phyloP scores from a whole-genome alignment of 139 green algal genomes.

The Chlamydomonas schloesseri region DNA sequence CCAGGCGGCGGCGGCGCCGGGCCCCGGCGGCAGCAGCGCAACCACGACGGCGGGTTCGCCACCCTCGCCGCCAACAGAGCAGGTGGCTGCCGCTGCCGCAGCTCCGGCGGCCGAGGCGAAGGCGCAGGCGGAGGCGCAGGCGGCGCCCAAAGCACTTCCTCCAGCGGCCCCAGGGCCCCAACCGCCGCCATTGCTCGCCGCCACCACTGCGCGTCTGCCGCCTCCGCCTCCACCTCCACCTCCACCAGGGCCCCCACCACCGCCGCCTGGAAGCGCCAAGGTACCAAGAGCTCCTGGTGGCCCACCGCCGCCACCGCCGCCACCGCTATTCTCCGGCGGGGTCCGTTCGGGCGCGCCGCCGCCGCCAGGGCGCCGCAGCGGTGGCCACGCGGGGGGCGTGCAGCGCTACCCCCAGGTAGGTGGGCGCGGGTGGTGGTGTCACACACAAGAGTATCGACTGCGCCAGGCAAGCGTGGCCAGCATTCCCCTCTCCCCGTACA shows the following conservation, averaged over 20 bases:
- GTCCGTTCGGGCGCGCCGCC: neutral
- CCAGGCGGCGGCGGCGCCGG: too few species aligned
- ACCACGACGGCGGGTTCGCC: too few species aligned
- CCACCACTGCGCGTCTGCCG: neutral
- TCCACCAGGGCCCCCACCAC: too few species aligned
- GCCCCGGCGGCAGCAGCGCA: too few species aligned
- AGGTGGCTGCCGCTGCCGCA: too few species aligned
- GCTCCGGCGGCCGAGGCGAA: neutral
- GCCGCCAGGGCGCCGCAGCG: neutral
- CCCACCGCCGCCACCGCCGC: too few species aligned
- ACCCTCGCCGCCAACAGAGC: too few species aligned
- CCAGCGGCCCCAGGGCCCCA: neutral
- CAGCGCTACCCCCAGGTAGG: slow-evolving; percentile 17
- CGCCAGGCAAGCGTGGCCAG: too few species aligned
- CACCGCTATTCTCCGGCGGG: neutral
- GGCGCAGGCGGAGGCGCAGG: neutral
- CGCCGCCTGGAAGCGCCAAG: too few species aligned
- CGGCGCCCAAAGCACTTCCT: neutral
- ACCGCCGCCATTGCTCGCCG: neutral
- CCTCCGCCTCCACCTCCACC: too few species aligned
- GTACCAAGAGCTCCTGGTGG: too few species aligned
- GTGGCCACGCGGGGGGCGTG: neutral
- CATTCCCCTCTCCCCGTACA: too few species aligned
- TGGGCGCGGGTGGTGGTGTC: neutral
- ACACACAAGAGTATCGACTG: neutral